Conservation (phyloP, 2,329 filamentous ascomycete genomes). For the Beauveria sp. region DNA sequence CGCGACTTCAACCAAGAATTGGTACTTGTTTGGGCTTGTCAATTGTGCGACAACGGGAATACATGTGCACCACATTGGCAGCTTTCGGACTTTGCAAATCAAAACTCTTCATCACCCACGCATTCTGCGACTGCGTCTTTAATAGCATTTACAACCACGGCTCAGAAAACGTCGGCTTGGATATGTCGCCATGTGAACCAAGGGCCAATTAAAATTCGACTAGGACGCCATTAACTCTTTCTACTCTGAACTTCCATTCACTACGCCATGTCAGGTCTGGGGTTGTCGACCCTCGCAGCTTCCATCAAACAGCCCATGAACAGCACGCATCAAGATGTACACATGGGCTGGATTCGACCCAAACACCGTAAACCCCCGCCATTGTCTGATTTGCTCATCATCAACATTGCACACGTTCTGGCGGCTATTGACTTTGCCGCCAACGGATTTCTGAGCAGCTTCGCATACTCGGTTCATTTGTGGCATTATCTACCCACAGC, state of each 20-base stretch:
- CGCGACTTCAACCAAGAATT: constrained; percentile 24
- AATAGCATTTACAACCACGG: constrained; percentile 27
- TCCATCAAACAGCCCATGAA: not conserved
- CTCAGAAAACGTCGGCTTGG: constrained; percentile 27
- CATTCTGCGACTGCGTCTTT: constrained; percentile 29
- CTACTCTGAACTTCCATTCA: not conserved
- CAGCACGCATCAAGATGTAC: not conserved
- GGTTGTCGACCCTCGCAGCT: not conserved
- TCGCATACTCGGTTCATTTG: not conserved
- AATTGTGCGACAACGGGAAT: constrained; percentile 29
- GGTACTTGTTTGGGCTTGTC: constrained; percentile 28
- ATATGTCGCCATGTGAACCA: constrained; percentile 25
- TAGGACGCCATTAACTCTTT: constrained; percentile 6
- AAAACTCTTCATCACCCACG: constrained; percentile 31
- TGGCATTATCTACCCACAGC: not conserved
- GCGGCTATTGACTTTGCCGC: not conserved
- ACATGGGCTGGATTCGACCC: not conserved
- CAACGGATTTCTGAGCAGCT: not conserved
- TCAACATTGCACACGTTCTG: not conserved
- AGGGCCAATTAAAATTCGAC: constrained; percentile 21
- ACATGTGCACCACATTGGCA: constrained; percentile 31
- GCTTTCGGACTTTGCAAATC: constrained; percentile 33
- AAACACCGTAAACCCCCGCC: not conserved
- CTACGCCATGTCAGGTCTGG: not conserved
- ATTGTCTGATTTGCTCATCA: not conserved